Evolutionary conservation across 2,329 filamentous ascomycete species (phyloP).

Genomic region (Colletotrichum somersetense): DNA sequence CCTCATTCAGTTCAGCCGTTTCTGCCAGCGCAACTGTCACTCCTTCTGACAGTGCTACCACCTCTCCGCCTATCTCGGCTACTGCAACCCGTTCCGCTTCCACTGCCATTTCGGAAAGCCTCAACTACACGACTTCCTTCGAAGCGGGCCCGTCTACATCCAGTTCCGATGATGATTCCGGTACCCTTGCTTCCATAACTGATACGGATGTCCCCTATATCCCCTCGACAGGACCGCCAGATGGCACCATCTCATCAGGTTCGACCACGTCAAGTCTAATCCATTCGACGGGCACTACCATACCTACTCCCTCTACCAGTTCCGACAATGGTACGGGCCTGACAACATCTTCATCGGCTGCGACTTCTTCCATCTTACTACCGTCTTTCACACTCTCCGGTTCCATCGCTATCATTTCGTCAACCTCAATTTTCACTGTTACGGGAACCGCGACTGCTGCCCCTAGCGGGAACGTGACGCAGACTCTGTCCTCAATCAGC

Average conservation of each 20-base stretch:
- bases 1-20: background rate
- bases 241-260: background rate
- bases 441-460: background rate
- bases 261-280: background rate
- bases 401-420: background rate
- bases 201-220: background rate
- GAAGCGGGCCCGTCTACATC: background rate
- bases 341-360: background rate
- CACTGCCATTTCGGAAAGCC: background rate
- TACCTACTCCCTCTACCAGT: background rate
- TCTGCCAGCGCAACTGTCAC: background rate
- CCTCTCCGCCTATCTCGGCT: background rate
- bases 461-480: background rate
- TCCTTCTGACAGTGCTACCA: conserved; percentile 1
- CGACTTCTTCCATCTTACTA: background rate
- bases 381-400: conserved; percentile 21
- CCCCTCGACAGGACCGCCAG: background rate
- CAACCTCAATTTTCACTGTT: background rate
- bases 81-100: background rate
- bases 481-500: background rate
- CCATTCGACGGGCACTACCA: background rate
- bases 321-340: background rate
- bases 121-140: background rate
- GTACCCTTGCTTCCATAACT: conserved; percentile 21
- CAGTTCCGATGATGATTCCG: conserved; percentile 7